Percentiles rank a stretch among this genome's conserved stretches.
Evolutionary conservation across 768 basidiomycete genomes (phyloP).

Genomic region (Lactarius vividus): DNA sequence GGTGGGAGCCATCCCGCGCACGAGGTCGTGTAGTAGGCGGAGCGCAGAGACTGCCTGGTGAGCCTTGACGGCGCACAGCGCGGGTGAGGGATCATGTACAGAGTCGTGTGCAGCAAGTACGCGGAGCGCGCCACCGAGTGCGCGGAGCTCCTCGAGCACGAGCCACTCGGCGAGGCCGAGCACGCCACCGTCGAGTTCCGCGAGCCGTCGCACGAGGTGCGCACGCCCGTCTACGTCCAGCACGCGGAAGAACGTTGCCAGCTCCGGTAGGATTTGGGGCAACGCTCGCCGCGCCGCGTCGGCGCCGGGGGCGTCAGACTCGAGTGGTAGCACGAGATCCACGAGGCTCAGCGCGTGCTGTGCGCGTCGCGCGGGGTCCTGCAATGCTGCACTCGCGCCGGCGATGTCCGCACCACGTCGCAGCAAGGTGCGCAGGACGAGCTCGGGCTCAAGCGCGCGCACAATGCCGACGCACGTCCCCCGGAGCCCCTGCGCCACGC

Average conservation of each 20-base stretch:
- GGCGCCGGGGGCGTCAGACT: slow-evolving; percentile 12
- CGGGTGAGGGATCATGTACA: slow-evolving; percentile 34
- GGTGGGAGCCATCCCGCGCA: slow-evolving; percentile 39
- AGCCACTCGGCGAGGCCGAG: slow-evolving; percentile 69
- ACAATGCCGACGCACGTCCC: slow-evolving; percentile 54
- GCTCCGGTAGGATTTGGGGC: slow-evolving; percentile 53
- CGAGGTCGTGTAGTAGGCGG: slow-evolving; percentile 47
- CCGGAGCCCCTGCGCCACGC: slow-evolving; percentile 45
- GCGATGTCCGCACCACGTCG: slow-evolving; percentile 40
- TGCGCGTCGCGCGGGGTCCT: slow-evolving; percentile 58
- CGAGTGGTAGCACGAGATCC: slow-evolving; percentile 52
- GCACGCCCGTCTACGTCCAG: slow-evolving; percentile 52
- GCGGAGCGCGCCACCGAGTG: slow-evolving; percentile 57
- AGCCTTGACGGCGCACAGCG: slow-evolving; percentile 38
- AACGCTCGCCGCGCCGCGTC: slow-evolving; percentile 54
- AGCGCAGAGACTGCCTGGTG: slow-evolving; percentile 51
- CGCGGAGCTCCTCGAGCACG: slow-evolving; percentile 58
- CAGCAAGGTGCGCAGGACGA: slow-evolving; percentile 58
- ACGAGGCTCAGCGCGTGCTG: slow-evolving; percentile 55
- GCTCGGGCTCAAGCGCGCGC: slow-evolving; percentile 44
- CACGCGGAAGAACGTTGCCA: slow-evolving; percentile 53
- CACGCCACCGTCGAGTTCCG: slow-evolving; percentile 53
- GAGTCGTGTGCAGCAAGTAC: slow-evolving; percentile 39
- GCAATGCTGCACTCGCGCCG: slow-evolving; percentile 31
- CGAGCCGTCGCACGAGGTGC: slow-evolving; percentile 52